These are phyloP conservation scores for Fusarium oligoseptatum DNA, from an alignment of 2,329 filamentous ascomycete genomes.

Conservation along the genomic window DNA sequence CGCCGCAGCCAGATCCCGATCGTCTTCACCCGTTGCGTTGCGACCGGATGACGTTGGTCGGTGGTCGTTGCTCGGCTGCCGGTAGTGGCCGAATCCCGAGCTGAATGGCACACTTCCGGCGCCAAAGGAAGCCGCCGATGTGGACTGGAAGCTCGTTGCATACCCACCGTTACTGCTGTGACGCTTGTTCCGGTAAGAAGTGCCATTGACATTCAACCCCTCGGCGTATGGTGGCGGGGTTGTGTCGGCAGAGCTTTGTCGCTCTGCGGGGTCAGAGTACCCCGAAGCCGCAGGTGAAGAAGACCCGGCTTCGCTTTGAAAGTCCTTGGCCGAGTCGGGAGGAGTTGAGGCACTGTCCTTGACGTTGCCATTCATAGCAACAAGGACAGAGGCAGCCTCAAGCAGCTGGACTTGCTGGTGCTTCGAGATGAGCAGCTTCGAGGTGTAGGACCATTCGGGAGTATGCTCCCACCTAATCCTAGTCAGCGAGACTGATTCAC, in stretches of 20 bases:
- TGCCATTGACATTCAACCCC: conserved; percentile 66
- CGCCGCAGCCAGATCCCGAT: conserved; percentile 88
- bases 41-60: conserved; percentile 85
- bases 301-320: conserved; percentile 84
- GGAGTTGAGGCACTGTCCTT: conserved; percentile 69
- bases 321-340: conserved; percentile 75
- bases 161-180: conserved; percentile 70
- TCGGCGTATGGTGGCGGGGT: conserved; percentile 88
- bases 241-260: conserved; percentile 88
- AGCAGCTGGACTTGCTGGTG: conserved; percentile 98
- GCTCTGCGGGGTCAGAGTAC: conserved; percentile 82
- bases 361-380: conserved; percentile 80
- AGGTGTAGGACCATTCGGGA: conserved; percentile 96
- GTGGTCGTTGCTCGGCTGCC: conserved; percentile 80
- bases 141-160: conserved; percentile 86
- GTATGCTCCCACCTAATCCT: conserved; percentile 94
- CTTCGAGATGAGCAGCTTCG: conserved; percentile 98
- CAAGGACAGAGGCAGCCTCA: conserved; percentile 95
- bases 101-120: conserved; percentile 62
- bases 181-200: conserved; percentile 68
- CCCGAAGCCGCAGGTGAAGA: conserved; percentile 84
- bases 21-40: conserved; percentile 82
- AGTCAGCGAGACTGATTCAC: conserved; percentile 47
- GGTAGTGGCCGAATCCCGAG: conserved; percentile 69
- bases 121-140: conserved; percentile 65